Conservation (phyloP, 352 stramenopile genomes). For the Hyaloperonospora arabidopsidis region DNA sequence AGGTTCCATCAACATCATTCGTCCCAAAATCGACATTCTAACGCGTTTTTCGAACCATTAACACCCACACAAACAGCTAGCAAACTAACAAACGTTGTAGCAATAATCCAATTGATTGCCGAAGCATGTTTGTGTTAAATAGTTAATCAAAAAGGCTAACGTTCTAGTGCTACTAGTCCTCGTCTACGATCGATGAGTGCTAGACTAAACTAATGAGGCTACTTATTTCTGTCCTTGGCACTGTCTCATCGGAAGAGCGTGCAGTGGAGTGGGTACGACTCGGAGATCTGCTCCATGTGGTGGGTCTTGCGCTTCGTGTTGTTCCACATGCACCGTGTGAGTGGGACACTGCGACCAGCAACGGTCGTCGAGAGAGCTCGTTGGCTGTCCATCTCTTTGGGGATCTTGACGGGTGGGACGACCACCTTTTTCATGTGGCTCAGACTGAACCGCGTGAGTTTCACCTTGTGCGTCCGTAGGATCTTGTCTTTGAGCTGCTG, state of each 20-base stretch:
- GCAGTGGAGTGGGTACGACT: constrained; percentile 36
- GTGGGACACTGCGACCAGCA: constrained; percentile 37
- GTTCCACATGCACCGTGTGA: constrained; percentile 41
- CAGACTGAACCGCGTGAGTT: constrained; percentile 40
- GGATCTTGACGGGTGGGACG: constrained; percentile 46
- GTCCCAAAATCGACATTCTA: no score
- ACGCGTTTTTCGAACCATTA: no score
- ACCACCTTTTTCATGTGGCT: constrained; percentile 48
- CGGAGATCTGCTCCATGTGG: constrained; percentile 46
- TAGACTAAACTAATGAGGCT: no score
- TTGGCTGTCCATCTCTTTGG: constrained; percentile 32
- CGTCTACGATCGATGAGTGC: no score
- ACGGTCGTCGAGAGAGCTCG: constrained; percentile 32
- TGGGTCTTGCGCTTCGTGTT: constrained; percentile 35
- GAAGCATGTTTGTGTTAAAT: no score
- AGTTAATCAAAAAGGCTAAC: no score
- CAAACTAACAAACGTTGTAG: no score
- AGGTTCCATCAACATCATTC: no score
- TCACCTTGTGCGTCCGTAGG: constrained; percentile 31
- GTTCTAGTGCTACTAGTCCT: no score
- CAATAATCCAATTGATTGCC: no score
- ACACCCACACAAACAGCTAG: no score
- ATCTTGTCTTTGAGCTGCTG: constrained; percentile 45
- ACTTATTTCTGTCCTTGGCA: no score
- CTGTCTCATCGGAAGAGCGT: constrained; percentile 27